A percentile compares a stretch with the other conserved stretches of the same genome.
Conservation (phyloP, 164 flowering plant species). For the Kalanchoe fedtschenkoi region DNA sequence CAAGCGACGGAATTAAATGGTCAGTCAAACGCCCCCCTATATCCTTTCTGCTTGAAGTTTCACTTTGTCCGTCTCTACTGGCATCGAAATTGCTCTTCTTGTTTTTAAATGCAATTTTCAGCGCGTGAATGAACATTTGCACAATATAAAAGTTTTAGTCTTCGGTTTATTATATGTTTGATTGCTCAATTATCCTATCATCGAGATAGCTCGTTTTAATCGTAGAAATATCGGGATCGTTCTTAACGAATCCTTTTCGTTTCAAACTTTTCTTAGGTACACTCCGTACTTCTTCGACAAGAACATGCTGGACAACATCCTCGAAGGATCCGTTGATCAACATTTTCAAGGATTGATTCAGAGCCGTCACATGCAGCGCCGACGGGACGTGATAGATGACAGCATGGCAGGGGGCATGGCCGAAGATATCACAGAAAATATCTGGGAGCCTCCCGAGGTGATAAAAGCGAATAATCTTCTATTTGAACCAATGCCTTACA, state of each 20-base stretch:
- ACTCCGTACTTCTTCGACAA: conserved; percentile 96
- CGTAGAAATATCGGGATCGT: no score
- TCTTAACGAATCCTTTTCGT: background rate
- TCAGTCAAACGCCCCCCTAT: conserved; percentile 14
- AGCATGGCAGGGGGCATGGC: conserved; percentile 50
- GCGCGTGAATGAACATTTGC: no score
- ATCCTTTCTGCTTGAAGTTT: background rate
- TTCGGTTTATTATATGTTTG: no score
- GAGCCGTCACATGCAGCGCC: conserved; percentile 65
- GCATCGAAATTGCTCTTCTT: no score
- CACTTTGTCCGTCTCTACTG: background rate
- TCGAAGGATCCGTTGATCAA: conserved; percentile 90
- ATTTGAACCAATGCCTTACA: background rate
- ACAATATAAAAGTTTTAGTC: no score
- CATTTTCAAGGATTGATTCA: conserved; percentile 77
- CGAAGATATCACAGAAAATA: conserved; percentile 64
- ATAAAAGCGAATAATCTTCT: background rate
- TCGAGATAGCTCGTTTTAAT: no score
- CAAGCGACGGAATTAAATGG: conserved; percentile 84
- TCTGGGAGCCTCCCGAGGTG: conserved; percentile 93
- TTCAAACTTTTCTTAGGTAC: conserved; percentile 41
- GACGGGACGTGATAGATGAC: conserved; percentile 71
- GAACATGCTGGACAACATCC: conserved; percentile 73
- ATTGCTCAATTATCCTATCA: no score
- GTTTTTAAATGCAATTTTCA: no score